phyloP scores from a whole-genome alignment of 345 rosid species.

The Durio zibethinus region DNA sequence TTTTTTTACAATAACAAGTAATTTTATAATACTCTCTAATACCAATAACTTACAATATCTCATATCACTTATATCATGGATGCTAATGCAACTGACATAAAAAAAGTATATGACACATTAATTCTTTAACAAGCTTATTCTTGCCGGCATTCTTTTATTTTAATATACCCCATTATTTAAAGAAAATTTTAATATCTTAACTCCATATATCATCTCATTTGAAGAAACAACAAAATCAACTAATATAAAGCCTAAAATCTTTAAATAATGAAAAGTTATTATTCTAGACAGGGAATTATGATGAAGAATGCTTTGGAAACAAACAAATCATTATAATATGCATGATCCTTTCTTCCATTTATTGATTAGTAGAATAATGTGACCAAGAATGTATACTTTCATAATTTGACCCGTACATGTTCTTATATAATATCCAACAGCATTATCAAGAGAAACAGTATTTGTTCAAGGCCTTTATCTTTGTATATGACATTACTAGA shows the following conservation, averaged over 20 bases:
- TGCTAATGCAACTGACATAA: neutral
- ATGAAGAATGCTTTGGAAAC: neutral
- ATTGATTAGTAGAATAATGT: constrained; percentile 1
- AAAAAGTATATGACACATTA: neutral
- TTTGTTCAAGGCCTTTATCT: no score
- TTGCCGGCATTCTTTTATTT: neutral
- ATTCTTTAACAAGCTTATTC: neutral
- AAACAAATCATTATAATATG: neutral
- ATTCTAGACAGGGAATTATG: neutral
- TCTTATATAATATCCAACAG: constrained; percentile 77
- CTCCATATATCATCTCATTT: neutral
- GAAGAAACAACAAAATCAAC: neutral
- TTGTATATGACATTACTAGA: no score
- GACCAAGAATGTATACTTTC: constrained; percentile 48
- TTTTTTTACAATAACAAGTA: neutral
- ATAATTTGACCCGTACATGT: constrained; percentile 70
- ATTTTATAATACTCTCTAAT: neutral
- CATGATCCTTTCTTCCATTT: constrained; percentile 1
- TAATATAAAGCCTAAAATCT: neutral
- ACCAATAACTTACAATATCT: neutral
- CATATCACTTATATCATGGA: neutral
- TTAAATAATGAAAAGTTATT: neutral
- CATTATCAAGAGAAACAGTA: constrained; percentile 65
- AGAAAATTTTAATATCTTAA: neutral
- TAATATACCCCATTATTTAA: neutral